Conservation (phyloP, 257 asterid genomes). For the Penstemon eatonii region DNA sequence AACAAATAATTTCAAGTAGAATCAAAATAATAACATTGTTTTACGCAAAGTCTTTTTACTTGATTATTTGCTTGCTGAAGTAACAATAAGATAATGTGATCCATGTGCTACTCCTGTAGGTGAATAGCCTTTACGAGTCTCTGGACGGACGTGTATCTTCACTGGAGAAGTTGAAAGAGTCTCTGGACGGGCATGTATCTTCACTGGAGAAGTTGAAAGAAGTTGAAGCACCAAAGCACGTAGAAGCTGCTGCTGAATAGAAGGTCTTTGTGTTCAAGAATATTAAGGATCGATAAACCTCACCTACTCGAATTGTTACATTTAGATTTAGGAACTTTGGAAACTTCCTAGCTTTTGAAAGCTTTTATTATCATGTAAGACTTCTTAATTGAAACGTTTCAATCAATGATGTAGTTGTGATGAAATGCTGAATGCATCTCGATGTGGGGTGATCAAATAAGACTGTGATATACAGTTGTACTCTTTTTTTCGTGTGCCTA, state of each 20-base stretch:
- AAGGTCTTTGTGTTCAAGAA: slow-evolving; percentile 28
- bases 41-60: not conserved
- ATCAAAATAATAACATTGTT: not conserved
- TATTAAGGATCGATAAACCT: not conserved
- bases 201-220: slow-evolving; percentile 65
- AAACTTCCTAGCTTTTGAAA: slow-evolving; percentile 11
- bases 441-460: no score
- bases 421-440: no score
- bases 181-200: slow-evolving; percentile 44
- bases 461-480: no score
- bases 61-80: not conserved
- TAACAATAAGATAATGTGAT: no score
- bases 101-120: slow-evolving; percentile 31
- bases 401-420: no score
- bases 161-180: slow-evolving; percentile 57
- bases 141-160: slow-evolving; percentile 59
- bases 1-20: not conserved
- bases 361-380: not conserved
- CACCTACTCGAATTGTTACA: slow-evolving; percentile 17
- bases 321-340: slow-evolving; percentile 24
- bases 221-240: slow-evolving; percentile 57
- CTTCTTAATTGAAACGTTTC: no score
- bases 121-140: slow-evolving; percentile 50
- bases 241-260: slow-evolving; percentile 59
- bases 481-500: no score